These are phyloP conservation scores for Chalaropsis ovoidea DNA, from an alignment of 2,329 filamentous ascomycete genomes.

Conservation along the genomic window DNA sequence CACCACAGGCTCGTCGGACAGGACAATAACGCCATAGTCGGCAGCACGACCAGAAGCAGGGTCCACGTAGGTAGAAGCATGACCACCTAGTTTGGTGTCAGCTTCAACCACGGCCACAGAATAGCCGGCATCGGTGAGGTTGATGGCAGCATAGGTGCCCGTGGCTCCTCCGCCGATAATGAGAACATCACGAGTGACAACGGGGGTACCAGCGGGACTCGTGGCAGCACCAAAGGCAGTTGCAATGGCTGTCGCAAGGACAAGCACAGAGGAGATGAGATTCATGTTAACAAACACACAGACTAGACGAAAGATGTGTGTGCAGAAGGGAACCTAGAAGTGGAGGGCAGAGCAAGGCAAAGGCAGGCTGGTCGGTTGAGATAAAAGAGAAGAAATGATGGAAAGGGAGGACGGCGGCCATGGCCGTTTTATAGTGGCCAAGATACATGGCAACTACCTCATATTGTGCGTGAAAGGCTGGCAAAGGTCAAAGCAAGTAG, in stretches of 20 bases:
- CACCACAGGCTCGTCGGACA: conserved; percentile 61
- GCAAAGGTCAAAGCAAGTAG: background rate
- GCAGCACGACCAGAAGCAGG: conserved; percentile 61
- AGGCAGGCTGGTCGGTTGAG: background rate
- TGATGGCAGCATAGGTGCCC: conserved; percentile 58
- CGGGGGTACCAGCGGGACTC: background rate
- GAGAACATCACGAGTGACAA: conserved; percentile 54
- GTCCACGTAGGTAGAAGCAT: conserved; percentile 62
- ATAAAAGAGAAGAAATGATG: background rate
- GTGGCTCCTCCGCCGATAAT: conserved; percentile 63
- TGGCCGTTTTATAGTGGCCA: background rate
- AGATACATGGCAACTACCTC: too few relatives aligned
- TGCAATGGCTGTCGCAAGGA: background rate
- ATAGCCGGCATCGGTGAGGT: conserved; percentile 59
- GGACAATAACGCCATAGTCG: conserved; percentile 60
- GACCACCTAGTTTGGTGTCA: conserved; percentile 64
- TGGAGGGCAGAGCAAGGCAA: background rate
- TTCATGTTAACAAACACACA: background rate
- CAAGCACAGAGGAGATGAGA: background rate
- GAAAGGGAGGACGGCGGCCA: background rate
- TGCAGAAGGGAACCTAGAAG: background rate
- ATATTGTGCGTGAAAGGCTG: too few relatives aligned
- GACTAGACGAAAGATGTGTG: background rate
- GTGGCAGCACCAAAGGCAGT: conserved; percentile 22
- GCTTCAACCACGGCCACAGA: conserved; percentile 61